Evolutionary conservation across 192 early-diverging fungal species (phyloP), one percentile per base, ranked within the genome.

Genomic region (Diversispora eburnea): DNA sequence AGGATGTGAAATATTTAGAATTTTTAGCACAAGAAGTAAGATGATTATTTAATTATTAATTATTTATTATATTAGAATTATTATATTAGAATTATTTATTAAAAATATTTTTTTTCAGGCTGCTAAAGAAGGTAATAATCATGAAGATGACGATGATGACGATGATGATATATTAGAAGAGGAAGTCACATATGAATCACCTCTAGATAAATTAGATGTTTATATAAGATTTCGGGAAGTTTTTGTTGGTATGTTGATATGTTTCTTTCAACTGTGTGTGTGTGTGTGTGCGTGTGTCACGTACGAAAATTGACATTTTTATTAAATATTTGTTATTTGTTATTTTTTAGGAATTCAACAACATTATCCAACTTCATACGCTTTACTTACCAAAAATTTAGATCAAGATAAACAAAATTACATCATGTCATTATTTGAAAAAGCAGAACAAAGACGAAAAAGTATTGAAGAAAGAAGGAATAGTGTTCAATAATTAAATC

Each of bases 111-210:
- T 39, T 39, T 63, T 49, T 17, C 17, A 76, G 75, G 75, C 75
- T 52, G 58, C 54, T 19, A 76, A 49, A 15, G 7, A 69, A 7
- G 68, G 12, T 33, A 33, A 25, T 45, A 3, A 59, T 8, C 79
- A 75, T 15, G 86, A 86, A 25, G 88, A 89, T 13, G 89, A 93
- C 9, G 86, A 88, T 15, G 86, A 89, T 45, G 88, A 90, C 12
- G 82, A 84, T 42, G 86, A 85, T 22, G 88, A 88, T n/a, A 83
- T 81, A 17, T 79, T 92, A 49, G 85, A 91, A 49, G 92, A 94
- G 74, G 91, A 92, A 76, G 84, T 90, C 25, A 80, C 88, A 33
- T 90, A 92, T 49, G 91, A 93, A 76, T 89, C 91, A 46, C 91
- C 91, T 20, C 78, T 94, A 67, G 92, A 94, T 77, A 81, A 87